Percentiles rank a stretch among this genome's conserved stretches.
Conservation (phyloP, 2,329 filamentous ascomycete species). For the Blastomyces parvus region DNA sequence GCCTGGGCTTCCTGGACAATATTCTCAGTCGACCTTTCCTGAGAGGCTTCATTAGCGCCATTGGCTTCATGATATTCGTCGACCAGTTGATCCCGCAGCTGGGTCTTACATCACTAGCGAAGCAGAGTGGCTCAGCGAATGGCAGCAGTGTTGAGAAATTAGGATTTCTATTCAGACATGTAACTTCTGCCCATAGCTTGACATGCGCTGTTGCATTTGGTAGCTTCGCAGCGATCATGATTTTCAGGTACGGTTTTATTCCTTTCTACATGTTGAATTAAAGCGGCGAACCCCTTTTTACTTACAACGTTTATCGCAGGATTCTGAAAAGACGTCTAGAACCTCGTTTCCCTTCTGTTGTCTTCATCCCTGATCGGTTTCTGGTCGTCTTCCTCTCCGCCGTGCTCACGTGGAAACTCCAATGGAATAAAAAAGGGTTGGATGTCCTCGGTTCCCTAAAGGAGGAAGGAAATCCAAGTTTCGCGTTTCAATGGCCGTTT, state of each 20-base stretch:
- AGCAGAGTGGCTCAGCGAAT: slow-evolving; percentile 55
- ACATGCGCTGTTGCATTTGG: slow-evolving; percentile 68
- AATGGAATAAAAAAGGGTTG: slow-evolving; percentile 72
- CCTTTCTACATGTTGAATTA: not conserved
- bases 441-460: slow-evolving; percentile 75
- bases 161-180: slow-evolving; percentile 62
- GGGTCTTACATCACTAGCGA: slow-evolving; percentile 60
- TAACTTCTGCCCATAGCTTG: slow-evolving; percentile 57
- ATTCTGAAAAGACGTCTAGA: slow-evolving; percentile 74
- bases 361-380: slow-evolving; percentile 87
- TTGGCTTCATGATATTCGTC: slow-evolving; percentile 91
- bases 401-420: slow-evolving; percentile 63
- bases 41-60: slow-evolving; percentile 91
- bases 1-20: slow-evolving; percentile 87
- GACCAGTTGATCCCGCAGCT: slow-evolving; percentile 90
- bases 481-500: slow-evolving; percentile 82
- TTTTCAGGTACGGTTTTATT: slow-evolving; percentile 55
- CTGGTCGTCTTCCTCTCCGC: slow-evolving; percentile 78
- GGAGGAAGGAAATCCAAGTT: slow-evolving; percentile 58
- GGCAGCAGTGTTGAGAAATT: slow-evolving; percentile 82
- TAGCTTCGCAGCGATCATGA: slow-evolving; percentile 81
- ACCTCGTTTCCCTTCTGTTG: slow-evolving; percentile 66
- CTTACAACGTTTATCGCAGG: slow-evolving; percentile 35
- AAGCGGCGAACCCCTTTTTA: not conserved
- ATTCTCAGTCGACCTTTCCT: slow-evolving; percentile 88